Evolutionary conservation across 495 filamentous ascomycete genomes (phyloP), one percentile per base, ranked within the genome.

Genomic region (Xylona heveae): DNA sequence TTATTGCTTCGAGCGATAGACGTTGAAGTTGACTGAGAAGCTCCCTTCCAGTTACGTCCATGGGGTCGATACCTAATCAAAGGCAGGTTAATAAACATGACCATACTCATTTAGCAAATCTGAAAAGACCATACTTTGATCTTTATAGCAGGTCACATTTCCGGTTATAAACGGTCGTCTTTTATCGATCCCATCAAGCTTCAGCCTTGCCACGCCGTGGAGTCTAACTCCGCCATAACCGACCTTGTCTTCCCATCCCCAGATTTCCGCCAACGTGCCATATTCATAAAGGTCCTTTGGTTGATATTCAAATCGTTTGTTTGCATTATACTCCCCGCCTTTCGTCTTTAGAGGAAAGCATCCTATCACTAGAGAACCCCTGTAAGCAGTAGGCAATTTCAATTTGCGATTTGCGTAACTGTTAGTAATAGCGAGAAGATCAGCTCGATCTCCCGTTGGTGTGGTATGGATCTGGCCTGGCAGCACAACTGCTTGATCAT

Each of bases 161-260:
- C 68, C 85, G 50, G 92, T 82, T 38, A 94, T 78, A 48, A 72
- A 95, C 2, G 81, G 78, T 29, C 72, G 70, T 32, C 90, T 78
- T 42, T 77, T 71, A 19, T 68, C 57, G 28, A 91, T 50, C 42
- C 72, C 74, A 29, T 76, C 74, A 6, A 93, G 53, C 30, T 65
- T 64, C 29, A 95, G 73, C 21, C 90, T 63, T 33, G 69, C 66
- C 10, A 80, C 51, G 14, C 90, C 90, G 43, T 94, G 81, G 6
- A 99, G 79, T 1, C 93, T 58, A 31, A 99, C 47, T 30, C 69
- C 71, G 19, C 84, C 67, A 43, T 91, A 76, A 16, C 74, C 68
- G n/a, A 70, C 69, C 35, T 75, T 60, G 8, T 80, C 79, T 44
- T 90, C 78, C 27, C 91, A 69, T 14, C 78, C 81, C 24, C 72